Conservation (phyloP, 768 basidiomycete species). For the Chlorophyllum brunneum region DNA sequence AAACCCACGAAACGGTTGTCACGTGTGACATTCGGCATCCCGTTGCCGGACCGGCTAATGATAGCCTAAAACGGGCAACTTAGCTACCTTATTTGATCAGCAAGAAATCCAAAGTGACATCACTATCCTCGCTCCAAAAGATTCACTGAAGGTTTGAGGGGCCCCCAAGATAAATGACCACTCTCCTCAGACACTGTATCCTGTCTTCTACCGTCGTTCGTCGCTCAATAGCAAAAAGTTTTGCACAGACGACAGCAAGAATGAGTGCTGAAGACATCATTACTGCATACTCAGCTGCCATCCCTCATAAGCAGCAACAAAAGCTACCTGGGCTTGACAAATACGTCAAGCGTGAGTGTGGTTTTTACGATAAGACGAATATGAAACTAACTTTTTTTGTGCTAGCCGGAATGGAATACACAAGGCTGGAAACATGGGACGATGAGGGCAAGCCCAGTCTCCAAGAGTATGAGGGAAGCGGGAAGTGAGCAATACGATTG, state of each 20-base stretch:
- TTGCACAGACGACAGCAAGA: neutral
- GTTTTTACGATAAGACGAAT: slow-evolving; percentile 18
- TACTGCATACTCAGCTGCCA: slow-evolving; percentile 30
- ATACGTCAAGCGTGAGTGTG: slow-evolving; percentile 37
- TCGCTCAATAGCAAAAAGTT: neutral
- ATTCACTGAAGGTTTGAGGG: neutral
- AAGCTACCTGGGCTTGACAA: slow-evolving; percentile 46
- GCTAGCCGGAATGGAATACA: slow-evolving; percentile 32
- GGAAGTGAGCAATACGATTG: slow-evolving; percentile 29
- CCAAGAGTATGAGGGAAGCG: slow-evolving; percentile 46
- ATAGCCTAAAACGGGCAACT: neutral
- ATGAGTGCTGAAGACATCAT: slow-evolving; percentile 30
- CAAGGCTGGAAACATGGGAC: slow-evolving; percentile 45
- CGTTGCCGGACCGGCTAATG: no score
- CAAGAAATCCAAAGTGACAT: neutral
- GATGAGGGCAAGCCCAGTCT: slow-evolving; percentile 46
- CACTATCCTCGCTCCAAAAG: neutral
- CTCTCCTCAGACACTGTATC: neutral
- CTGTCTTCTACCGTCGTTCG: neutral
- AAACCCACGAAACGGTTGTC: no score
- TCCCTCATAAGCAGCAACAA: slow-evolving; percentile 40
- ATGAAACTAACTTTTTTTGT: neutral
- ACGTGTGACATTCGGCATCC: neutral
- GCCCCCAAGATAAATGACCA: neutral
- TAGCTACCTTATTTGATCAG: slow-evolving; percentile 1